Evolutionary conservation across 768 basidiomycete species (phyloP).

Genomic region (Macrolepiota dolichaula): DNA sequence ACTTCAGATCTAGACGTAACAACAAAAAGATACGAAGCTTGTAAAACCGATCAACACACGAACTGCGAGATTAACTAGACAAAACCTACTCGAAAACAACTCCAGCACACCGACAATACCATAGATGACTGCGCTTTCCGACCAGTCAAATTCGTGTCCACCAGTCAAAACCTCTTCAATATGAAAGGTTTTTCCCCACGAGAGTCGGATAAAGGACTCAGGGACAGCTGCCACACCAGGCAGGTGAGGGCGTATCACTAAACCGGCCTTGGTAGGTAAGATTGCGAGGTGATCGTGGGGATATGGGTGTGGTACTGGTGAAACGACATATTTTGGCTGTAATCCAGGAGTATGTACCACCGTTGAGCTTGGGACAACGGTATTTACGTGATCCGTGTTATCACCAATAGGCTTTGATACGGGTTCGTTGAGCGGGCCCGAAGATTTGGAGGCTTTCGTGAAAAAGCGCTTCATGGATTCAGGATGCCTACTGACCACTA

Average conservation of each 20-base stretch:
- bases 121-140: constrained; percentile 56
- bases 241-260: constrained; percentile 62
- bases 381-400: background rate
- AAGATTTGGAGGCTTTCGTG: constrained; percentile 34
- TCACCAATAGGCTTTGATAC: background rate
- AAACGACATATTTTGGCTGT: constrained; percentile 62
- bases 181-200: constrained; percentile 56
- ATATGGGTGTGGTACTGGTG: constrained; percentile 72
- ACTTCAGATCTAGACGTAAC: constrained; percentile 60
- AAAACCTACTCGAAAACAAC: constrained; percentile 60
- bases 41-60: constrained; percentile 9
- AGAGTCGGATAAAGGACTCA: constrained; percentile 28
- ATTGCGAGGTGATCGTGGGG: constrained; percentile 70
- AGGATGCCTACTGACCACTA: background rate
- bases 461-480: constrained; percentile 41
- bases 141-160: constrained; percentile 48
- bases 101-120: constrained; percentile 76
- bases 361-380: background rate
- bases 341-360: constrained; percentile 29
- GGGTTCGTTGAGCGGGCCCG: constrained; percentile 13
- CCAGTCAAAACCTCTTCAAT: constrained; percentile 47
- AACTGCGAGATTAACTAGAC: constrained; percentile 6
- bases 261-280: constrained; percentile 52
- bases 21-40: constrained; percentile 76
- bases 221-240: constrained; percentile 20